Evolutionary conservation across 2,329 filamentous ascomycete genomes (phyloP), one percentile per base, ranked within the genome.

Genomic region (Pseudogymnoascus sp.): DNA sequence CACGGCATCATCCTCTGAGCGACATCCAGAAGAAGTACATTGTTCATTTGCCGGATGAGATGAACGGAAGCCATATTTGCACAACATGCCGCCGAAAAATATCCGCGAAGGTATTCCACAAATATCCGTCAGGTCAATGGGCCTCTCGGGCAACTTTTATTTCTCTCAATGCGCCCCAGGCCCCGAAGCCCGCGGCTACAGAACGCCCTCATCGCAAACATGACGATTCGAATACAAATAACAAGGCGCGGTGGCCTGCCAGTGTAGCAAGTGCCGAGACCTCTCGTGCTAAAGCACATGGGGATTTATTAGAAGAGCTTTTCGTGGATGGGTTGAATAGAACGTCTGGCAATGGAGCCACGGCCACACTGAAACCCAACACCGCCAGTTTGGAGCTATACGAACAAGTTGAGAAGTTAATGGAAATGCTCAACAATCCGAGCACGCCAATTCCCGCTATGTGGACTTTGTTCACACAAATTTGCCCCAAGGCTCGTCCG

Each of bases 391-490:
- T 71, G 7, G 66, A 68, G 39, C 63, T 68, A 21, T 72, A 72
- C 55, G 65, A 69, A 48, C 58, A 70, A 63, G 66, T 64, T 6
- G 66, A 69, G 25, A 62, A 61, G 25, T 63, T 73, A 5, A 68
- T 65, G 27, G 60, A 65, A 25, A 71, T 72, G 66, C 64, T 73
- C n/a, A 33, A 18, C 18, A 48, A 67, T 15, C 55, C 62, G 10
- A 58, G 10, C 52, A 59, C 29, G n/a, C 63, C 64, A 9, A 61
- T 67, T 10, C 42, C 35, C 8, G 68, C 71, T 7, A 65, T 67
- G 15, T 73, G 70, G 70, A 39, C 66, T 25, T 72, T 71, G 63
- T 73, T 73, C 37, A 62, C 70, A 59, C 64, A 72, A 61, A 71
- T 72, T 62, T 67, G 69, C 29, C 69, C 70, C n/a, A 58, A 65